A percentile compares a stretch with the other conserved stretches of the same genome.
Conservation (phyloP, 2,329 filamentous ascomycete species). For the Microdochium paspali region DNA sequence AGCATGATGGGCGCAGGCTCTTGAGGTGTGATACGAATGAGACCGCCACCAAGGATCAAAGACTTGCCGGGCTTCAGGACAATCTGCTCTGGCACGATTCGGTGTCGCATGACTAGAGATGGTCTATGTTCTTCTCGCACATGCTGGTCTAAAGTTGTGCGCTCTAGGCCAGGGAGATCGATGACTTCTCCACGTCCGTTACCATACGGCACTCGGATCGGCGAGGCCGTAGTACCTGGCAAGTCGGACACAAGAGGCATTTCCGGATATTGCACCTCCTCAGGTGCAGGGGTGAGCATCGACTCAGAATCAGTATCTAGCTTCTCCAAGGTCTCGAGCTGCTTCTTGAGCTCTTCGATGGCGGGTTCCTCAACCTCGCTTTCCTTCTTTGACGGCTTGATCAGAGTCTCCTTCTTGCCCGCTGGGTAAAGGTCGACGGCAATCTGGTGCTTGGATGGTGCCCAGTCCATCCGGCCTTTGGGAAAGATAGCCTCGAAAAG, state of each 20-base stretch:
- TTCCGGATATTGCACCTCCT: conserved; percentile 65
- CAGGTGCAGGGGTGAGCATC: conserved; percentile 68
- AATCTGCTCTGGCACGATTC: conserved; percentile 64
- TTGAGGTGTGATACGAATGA: conserved; percentile 78
- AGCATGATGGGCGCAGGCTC: conserved; percentile 58
- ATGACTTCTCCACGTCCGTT: conserved; percentile 82
- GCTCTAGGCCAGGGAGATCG: conserved; percentile 78
- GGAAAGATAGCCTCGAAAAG: conserved; percentile 84
- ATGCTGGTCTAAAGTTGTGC: conserved; percentile 62
- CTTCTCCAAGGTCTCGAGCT: conserved; percentile 13
- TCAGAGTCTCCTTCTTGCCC: conserved; percentile 5
- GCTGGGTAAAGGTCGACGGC: conserved; percentile 17
- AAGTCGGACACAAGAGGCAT: conserved; percentile 83
- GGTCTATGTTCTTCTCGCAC: conserved; percentile 57
- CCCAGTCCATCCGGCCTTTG: conserved; percentile 49
- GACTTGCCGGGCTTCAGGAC: conserved; percentile 69
- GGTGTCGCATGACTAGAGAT: conserved; percentile 68
- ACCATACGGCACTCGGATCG: conserved; percentile 87
- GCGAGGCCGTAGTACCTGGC: conserved; percentile 89
- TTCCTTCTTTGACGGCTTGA: conserved; percentile 8
- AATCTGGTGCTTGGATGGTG: conserved; percentile 26
- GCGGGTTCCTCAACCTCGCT: conserved; percentile 6
- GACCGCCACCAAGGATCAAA: conserved; percentile 65
- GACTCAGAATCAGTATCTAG: conserved; percentile 28
- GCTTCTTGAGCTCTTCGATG: background rate